A percentile compares a stretch with the other conserved stretches of the same genome.
Evolutionary conservation across 2,329 filamentous ascomycete species (phyloP).

Genomic region (Trichoderma brevicompactum): DNA sequence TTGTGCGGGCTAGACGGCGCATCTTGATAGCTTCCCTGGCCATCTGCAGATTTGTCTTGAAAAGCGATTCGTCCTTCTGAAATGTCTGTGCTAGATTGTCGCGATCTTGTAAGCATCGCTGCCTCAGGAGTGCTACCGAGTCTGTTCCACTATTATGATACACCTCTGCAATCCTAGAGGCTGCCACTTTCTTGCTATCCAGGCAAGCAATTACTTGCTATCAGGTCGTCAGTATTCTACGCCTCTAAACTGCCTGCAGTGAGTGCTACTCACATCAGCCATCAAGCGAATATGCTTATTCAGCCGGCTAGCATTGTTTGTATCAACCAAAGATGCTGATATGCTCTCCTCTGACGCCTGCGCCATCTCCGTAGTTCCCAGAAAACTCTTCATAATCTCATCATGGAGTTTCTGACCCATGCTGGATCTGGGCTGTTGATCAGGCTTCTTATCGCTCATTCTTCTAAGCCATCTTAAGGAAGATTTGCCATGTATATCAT

Average conservation of each 20-base stretch:
- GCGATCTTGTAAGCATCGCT: conserved; percentile 34
- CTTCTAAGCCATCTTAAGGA: not conserved
- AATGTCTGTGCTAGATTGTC: conserved; percentile 29
- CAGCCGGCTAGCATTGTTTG: no score
- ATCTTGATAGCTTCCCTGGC: conserved; percentile 29
- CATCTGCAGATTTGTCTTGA: conserved; percentile 28
- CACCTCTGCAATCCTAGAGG: conserved; percentile 32
- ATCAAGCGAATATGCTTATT: conserved; percentile 15
- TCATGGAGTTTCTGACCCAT: not conserved
- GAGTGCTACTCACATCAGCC: conserved; percentile 35
- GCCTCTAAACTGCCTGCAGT: not conserved
- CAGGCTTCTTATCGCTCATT: not conserved
- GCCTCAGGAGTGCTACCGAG: conserved; percentile 35
- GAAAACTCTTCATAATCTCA: conserved; percentile 16
- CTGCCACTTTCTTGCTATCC: conserved; percentile 32
- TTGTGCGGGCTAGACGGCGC: conserved; percentile 16
- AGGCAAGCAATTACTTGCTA: conserved; percentile 36
- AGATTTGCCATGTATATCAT: not conserved
- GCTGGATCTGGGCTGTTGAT: not conserved
- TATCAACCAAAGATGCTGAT: not conserved
- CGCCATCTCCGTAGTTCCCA: not conserved
- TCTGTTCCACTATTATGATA: conserved; percentile 34
- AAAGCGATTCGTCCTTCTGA: conserved; percentile 32
- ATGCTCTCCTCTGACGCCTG: not conserved
- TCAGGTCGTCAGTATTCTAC: conserved; percentile 9